Percentiles rank a stretch among this genome's conserved stretches.
phyloP scores from a whole-genome alignment of 2,329 filamentous ascomycete genomes.

The Aphanocladium album region DNA sequence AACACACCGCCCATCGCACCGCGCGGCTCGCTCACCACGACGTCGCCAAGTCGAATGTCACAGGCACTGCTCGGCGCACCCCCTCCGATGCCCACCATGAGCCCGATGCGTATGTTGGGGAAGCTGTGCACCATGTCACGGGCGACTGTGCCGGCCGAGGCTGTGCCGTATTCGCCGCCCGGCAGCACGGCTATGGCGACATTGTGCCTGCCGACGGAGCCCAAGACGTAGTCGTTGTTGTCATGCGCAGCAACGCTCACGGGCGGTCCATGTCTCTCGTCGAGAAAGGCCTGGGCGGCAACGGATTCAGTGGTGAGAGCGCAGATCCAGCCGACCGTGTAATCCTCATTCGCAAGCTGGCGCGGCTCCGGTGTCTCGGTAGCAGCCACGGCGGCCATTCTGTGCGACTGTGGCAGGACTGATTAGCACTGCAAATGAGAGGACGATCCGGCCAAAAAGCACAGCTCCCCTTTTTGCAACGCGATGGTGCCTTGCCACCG shows the following conservation, averaged over 20 bases:
- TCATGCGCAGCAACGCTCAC: conserved; percentile 12
- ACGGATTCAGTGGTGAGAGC: conserved; percentile 18
- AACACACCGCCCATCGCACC: background rate
- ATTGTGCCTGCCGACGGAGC: conserved; percentile 23
- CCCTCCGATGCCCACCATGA: conserved; percentile 17
- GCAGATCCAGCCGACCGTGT: conserved; percentile 25
- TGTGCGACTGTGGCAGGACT: too few relatives aligned
- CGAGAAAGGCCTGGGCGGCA: conserved; percentile 19
- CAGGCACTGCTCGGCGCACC: conserved; percentile 7
- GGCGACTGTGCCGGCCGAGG: background rate
- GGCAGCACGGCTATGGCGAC: conserved; percentile 26
- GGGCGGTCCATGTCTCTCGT: conserved; percentile 16
- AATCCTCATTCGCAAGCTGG: conserved; percentile 14
- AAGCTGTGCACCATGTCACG: background rate
- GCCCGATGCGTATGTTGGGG: background rate
- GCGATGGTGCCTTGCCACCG: too few relatives aligned
- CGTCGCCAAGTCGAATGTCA: conserved; percentile 15
- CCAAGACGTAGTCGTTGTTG: conserved; percentile 23
- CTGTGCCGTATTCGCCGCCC: conserved; percentile 20
- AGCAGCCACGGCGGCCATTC: too few relatives aligned
- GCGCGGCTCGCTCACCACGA: conserved; percentile 9
- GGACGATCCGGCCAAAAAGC: too few relatives aligned
- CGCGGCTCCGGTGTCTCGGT: background rate
- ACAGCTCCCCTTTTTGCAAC: too few relatives aligned
- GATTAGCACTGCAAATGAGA: too few relatives aligned